These are phyloP conservation scores for Coffea canephora DNA, from an alignment of 257 asterid genomes.

Conservation along the genomic window DNA sequence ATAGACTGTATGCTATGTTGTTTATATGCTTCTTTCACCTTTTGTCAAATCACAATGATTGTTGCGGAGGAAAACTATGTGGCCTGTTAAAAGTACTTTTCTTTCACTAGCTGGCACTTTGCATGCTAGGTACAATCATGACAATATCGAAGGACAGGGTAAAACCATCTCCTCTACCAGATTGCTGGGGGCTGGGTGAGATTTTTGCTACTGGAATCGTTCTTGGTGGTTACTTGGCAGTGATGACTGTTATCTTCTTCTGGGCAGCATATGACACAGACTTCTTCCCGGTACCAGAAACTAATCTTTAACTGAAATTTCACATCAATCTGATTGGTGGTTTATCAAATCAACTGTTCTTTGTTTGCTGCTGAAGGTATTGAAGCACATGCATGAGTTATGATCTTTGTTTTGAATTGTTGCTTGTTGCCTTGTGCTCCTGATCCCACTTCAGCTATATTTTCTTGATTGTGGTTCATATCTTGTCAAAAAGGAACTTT, in stretches of 20 bases:
- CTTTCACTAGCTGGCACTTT: too few species aligned
- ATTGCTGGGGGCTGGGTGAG: slow-evolving; percentile 55
- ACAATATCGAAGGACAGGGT: slow-evolving; percentile 61
- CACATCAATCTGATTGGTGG: not conserved
- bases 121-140: slow-evolving; percentile 51
- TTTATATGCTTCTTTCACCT: too few species aligned
- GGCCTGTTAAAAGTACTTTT: too few species aligned
- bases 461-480: too few species aligned
- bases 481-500: too few species aligned
- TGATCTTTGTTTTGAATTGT: too few species aligned
- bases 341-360: not conserved
- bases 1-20: too few species aligned
- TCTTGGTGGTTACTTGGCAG: slow-evolving; percentile 55
- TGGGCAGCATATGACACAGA: slow-evolving; percentile 42
- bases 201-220: slow-evolving; percentile 56
- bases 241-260: slow-evolving; percentile 59
- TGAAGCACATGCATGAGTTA: too few species aligned
- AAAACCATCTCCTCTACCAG: slow-evolving; percentile 57
- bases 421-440: too few species aligned
- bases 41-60: too few species aligned
- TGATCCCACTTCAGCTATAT: too few species aligned
- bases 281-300: slow-evolving; percentile 46
- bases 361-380: not conserved
- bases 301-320: not conserved
- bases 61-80: too few species aligned